Evolutionary conservation across 2,329 filamentous ascomycete species (phyloP).

Genomic region (Furcasterigmium sp.): DNA sequence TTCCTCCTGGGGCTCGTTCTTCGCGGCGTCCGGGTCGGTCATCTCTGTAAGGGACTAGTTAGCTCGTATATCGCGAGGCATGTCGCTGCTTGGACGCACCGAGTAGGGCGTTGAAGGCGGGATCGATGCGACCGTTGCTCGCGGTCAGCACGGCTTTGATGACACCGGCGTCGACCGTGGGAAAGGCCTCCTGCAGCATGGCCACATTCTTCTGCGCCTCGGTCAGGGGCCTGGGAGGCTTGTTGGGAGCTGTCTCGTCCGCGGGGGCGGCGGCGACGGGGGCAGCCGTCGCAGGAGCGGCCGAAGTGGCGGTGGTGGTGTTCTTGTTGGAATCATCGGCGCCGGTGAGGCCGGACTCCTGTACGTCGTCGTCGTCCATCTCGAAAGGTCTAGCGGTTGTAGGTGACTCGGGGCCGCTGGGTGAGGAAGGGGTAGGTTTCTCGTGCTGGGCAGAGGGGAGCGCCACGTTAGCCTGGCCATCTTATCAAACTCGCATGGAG

Average conservation of each 20-base stretch:
- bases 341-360: constrained; percentile 49
- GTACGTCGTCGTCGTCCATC: constrained; percentile 65
- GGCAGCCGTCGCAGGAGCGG: constrained; percentile 32
- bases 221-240: constrained; percentile 78
- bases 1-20: constrained; percentile 48
- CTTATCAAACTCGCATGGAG: constrained; percentile 10
- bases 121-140: constrained; percentile 82
- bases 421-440: constrained; percentile 30
- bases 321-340: constrained; percentile 29
- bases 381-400: constrained; percentile 61
- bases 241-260: constrained; percentile 56
- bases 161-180: constrained; percentile 70
- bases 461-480: constrained; percentile 8
- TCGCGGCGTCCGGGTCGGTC: constrained; percentile 69
- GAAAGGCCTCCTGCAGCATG: constrained; percentile 92
- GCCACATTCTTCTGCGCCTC: constrained; percentile 80
- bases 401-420: constrained; percentile 54
- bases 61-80: constrained; percentile 2
- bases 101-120: constrained; percentile 90
- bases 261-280: constrained; percentile 41
- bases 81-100: constrained; percentile 43
- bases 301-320: constrained; percentile 17
- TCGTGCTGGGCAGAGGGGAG: constrained; percentile 25
- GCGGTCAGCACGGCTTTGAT: constrained; percentile 85
- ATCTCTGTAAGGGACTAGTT: constrained; percentile 47